Evolutionary conservation across 371 early-diverging fungal genomes (phyloP).

Genomic region (Capillidium heterosporum): DNA sequence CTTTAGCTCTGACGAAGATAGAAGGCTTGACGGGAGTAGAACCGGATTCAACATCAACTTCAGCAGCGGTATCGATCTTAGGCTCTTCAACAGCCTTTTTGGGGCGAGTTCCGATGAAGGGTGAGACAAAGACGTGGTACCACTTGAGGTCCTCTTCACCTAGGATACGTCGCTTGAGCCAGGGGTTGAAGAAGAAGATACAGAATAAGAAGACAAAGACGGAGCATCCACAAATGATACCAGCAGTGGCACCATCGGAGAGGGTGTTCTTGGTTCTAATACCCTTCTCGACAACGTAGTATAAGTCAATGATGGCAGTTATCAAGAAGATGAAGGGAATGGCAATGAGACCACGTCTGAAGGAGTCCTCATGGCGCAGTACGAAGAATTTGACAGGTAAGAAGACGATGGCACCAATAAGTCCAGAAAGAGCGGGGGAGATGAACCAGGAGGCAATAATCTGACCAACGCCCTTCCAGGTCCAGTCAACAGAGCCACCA

Average conservation of each 20-base stretch:
- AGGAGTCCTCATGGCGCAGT: constrained; percentile 36
- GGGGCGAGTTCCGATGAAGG: constrained; percentile 23
- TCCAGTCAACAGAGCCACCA: constrained; percentile 38
- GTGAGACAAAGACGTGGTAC: constrained; percentile 42
- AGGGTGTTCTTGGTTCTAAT: constrained; percentile 22
- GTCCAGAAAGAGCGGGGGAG: constrained; percentile 47
- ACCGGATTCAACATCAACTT: neutral
- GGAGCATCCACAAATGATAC: constrained; percentile 36
- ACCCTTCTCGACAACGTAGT: constrained; percentile 56
- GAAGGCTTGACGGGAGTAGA: constrained; percentile 6
- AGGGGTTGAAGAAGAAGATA: constrained; percentile 42
- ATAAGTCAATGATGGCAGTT: constrained; percentile 39
- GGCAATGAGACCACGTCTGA: constrained; percentile 47
- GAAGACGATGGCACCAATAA: constrained; percentile 44
- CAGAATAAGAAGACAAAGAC: constrained; percentile 25
- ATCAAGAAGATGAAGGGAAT: constrained; percentile 63
- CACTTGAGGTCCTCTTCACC: constrained; percentile 40
- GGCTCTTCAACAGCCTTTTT: constrained; percentile 9
- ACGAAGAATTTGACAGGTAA: constrained; percentile 36
- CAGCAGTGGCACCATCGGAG: constrained; percentile 15
- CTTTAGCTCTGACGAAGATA: constrained; percentile 4
- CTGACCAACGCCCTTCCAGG: constrained; percentile 40
- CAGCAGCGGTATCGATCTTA: neutral
- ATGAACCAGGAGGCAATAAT: constrained; percentile 66
- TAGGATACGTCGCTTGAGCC: constrained; percentile 35